A percentile compares a stretch with the other conserved stretches of the same genome.
Evolutionary conservation across 805 yeast genomes (phyloP).

Genomic region (Saturnispora sanitii): DNA sequence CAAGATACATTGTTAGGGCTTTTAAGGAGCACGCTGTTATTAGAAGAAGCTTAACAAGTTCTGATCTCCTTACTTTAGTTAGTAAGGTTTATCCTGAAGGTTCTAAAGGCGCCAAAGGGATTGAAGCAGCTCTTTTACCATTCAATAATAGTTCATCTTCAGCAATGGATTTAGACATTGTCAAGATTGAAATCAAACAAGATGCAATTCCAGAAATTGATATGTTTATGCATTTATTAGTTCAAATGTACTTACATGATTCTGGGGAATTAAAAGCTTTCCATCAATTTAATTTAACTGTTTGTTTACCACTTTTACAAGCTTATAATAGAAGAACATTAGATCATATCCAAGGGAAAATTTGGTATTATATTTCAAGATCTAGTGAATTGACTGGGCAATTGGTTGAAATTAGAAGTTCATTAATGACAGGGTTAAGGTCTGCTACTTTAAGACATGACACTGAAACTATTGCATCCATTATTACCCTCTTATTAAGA

Average conservation of each 20-base stretch:
- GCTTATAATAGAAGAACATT: conserved; percentile 70
- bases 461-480: conserved; percentile 79
- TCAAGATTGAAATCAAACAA: conserved; percentile 13
- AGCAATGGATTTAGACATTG: conserved; percentile 24
- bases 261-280: conserved; percentile 38
- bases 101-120: conserved; percentile 29
- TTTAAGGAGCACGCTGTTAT: conserved; percentile 73
- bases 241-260: conserved; percentile 71
- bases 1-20: conserved; percentile 78
- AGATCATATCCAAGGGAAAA: conserved; percentile 79
- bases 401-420: conserved; percentile 53
- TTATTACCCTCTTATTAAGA: conserved; percentile 79
- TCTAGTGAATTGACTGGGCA: conserved; percentile 56
- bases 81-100: conserved; percentile 45
- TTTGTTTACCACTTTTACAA: conserved; percentile 44
- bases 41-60: conserved; percentile 52
- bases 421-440: conserved; percentile 64
- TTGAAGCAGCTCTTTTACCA: conserved; percentile 29
- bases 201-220: conserved; percentile 70
- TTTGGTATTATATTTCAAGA: conserved; percentile 86
- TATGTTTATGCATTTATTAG: conserved; percentile 65
- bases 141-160: conserved; percentile 22
- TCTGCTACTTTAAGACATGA: conserved; percentile 90
- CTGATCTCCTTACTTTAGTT: conserved; percentile 46
- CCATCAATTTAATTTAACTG: conserved; percentile 42